Evolutionary conservation across 2,329 filamentous ascomycete genomes (phyloP).

Genomic region (Fusarium nelsonii): DNA sequence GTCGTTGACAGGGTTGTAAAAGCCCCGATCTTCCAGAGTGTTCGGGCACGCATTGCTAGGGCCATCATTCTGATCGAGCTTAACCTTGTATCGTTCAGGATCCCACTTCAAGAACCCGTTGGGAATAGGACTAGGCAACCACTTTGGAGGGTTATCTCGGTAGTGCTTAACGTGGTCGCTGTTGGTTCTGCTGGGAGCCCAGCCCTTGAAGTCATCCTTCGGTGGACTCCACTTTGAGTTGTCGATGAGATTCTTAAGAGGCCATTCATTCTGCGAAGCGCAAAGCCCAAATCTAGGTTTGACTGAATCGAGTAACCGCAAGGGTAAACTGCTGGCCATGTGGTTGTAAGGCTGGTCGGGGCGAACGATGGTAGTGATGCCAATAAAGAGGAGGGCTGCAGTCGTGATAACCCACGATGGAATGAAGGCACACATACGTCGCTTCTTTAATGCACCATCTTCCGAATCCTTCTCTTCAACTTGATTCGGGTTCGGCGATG

Average conservation of each 20-base stretch:
- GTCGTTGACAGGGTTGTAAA: slow-evolving; percentile 55
- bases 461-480: slow-evolving; percentile 28
- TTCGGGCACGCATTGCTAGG: slow-evolving; percentile 29
- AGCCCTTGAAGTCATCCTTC: slow-evolving; percentile 50
- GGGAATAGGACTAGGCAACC: slow-evolving; percentile 47
- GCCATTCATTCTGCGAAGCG: slow-evolving; percentile 44
- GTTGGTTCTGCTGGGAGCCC: slow-evolving; percentile 48
- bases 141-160: slow-evolving; percentile 43
- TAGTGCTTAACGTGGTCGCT: slow-evolving; percentile 45
- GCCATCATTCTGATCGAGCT: slow-evolving; percentile 42
- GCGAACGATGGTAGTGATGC: slow-evolving; percentile 40
- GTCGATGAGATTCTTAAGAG: slow-evolving; percentile 46
- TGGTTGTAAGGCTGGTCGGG: slow-evolving; percentile 48
- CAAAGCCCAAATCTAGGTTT: slow-evolving; percentile 41
- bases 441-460: not conserved
- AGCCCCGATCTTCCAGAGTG: slow-evolving; percentile 29
- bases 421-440: slow-evolving; percentile 22
- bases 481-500: slow-evolving; percentile 11
- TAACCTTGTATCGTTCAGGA: slow-evolving; percentile 32
- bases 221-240: slow-evolving; percentile 44
- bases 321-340: slow-evolving; percentile 50
- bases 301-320: slow-evolving; percentile 46
- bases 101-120: slow-evolving; percentile 49
- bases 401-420: slow-evolving; percentile 29
- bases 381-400: slow-evolving; percentile 36